A percentile compares a stretch with the other conserved stretches of the same genome.
Conservation (phyloP, 1,284 basidiomycete genomes). For the Mycosarcoma mackinlayi region DNA sequence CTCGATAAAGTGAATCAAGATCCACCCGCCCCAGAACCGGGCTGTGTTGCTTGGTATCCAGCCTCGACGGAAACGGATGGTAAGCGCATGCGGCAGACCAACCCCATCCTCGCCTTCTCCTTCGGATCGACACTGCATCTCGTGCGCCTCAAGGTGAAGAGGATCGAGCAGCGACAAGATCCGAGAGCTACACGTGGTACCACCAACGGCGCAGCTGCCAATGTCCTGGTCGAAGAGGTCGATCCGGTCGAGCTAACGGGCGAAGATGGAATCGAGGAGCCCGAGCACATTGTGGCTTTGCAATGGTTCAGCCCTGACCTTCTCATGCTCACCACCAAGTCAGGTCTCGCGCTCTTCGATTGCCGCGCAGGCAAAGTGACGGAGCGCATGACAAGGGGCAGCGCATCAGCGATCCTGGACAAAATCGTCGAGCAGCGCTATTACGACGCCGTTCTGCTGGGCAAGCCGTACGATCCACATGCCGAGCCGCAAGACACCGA, state of each 20-base stretch:
- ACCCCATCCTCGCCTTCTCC: conserved; percentile 59
- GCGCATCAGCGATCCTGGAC: conserved; percentile 68
- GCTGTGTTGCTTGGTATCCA: conserved; percentile 61
- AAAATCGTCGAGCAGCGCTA: conserved; percentile 42
- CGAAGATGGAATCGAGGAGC: conserved; percentile 39
- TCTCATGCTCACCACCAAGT: conserved; percentile 46
- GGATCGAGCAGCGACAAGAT: conserved; percentile 20
- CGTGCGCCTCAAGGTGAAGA: conserved; percentile 45
- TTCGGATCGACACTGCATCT: conserved; percentile 54
- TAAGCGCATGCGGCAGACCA: conserved; percentile 41
- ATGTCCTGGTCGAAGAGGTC: conserved; percentile 28
- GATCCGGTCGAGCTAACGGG: conserved; percentile 40
- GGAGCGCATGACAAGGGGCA: conserved; percentile 45
- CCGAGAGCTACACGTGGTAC: conserved; percentile 4
- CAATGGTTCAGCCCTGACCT: conserved; percentile 70
- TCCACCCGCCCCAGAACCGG: conserved; percentile 10
- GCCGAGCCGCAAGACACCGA: conserved; percentile 9
- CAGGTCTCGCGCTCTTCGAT: conserved; percentile 51
- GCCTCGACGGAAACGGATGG: conserved; percentile 45
- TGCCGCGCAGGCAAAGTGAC: conserved; percentile 50
- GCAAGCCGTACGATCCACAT: conserved; percentile 26
- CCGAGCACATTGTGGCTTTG: conserved; percentile 69
- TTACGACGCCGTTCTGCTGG: conserved; percentile 34
- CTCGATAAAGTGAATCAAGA: conserved; percentile 1
- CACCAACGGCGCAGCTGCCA: background rate